A percentile compares a stretch with the other conserved stretches of the same genome.
Evolutionary conservation across 2,329 filamentous ascomycete species (phyloP).

Genomic region (Aspergillus viridinutans): DNA sequence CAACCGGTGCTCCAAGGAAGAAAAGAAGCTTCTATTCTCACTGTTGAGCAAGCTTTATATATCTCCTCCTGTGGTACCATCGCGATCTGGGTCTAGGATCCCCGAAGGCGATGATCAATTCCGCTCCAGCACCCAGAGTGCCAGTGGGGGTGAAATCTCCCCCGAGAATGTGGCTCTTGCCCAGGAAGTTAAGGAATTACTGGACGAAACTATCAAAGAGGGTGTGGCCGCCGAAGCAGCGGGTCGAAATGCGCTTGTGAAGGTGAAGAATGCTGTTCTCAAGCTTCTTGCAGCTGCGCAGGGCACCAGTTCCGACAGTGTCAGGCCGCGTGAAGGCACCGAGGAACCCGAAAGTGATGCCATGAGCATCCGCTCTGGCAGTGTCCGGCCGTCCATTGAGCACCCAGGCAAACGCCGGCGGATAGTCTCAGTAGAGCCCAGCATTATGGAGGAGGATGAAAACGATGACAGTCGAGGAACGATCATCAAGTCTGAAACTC

Average conservation of each 20-base stretch:
- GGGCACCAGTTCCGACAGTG: slow-evolving; percentile 33
- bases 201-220: slow-evolving; percentile 53
- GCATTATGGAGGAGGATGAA: slow-evolving; percentile 38
- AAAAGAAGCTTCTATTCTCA: slow-evolving; percentile 74
- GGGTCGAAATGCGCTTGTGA: slow-evolving; percentile 43
- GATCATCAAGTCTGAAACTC: slow-evolving; percentile 29
- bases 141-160: slow-evolving; percentile 47
- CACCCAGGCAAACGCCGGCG: slow-evolving; percentile 18
- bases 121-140: slow-evolving; percentile 47
- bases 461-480: slow-evolving; percentile 32
- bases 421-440: slow-evolving; percentile 30
- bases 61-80: slow-evolving; percentile 56
- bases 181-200: slow-evolving; percentile 54
- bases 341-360: slow-evolving; percentile 29
- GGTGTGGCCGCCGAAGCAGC: slow-evolving; percentile 39
- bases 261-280: slow-evolving; percentile 42
- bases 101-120: slow-evolving; percentile 59
- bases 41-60: slow-evolving; percentile 81
- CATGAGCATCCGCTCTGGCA: slow-evolving; percentile 26
- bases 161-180: slow-evolving; percentile 51
- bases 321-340: slow-evolving; percentile 28
- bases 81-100: slow-evolving; percentile 34
- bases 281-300: slow-evolving; percentile 48
- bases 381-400: slow-evolving; percentile 29
- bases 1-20: slow-evolving; percentile 56